phyloP scores from a whole-genome alignment of 1,284 basidiomycete genomes.

The Wolfiporia cocos region DNA sequence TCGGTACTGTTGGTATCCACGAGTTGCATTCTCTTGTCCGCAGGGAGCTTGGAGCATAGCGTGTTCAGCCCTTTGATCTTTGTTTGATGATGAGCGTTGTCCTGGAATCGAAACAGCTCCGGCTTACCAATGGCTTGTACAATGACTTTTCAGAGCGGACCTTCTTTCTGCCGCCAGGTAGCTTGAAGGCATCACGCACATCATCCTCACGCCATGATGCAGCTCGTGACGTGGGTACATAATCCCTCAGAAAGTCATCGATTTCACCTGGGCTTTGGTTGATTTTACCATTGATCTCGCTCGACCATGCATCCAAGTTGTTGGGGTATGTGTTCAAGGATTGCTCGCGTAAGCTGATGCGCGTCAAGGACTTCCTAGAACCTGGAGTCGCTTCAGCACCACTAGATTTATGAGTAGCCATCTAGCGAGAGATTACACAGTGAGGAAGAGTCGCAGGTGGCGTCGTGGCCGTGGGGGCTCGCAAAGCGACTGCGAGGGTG shows the following conservation, averaged over 20 bases:
- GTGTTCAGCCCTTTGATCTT: not conserved
- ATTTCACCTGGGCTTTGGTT: not conserved
- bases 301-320: too few species aligned
- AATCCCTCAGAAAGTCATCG: not conserved
- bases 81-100: not conserved
- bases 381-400: too few species aligned
- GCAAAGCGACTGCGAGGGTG: too few species aligned
- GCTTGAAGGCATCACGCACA: not conserved
- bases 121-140: not conserved
- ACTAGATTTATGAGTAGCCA: too few species aligned
- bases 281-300: not conserved
- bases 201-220: not conserved
- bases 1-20: not conserved
- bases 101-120: not conserved
- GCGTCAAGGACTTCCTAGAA: too few species aligned
- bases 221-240: not conserved
- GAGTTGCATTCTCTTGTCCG: not conserved
- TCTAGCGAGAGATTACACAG: too few species aligned
- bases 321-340: too few species aligned
- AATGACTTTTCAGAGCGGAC: not conserved
- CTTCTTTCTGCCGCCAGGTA: not conserved
- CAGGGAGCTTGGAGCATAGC: not conserved
- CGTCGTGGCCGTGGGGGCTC: too few species aligned
- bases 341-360: too few species aligned
- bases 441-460: too few species aligned